Conservation (phyloP, 257 asterid genomes). For the Solanum medicagineum region DNA sequence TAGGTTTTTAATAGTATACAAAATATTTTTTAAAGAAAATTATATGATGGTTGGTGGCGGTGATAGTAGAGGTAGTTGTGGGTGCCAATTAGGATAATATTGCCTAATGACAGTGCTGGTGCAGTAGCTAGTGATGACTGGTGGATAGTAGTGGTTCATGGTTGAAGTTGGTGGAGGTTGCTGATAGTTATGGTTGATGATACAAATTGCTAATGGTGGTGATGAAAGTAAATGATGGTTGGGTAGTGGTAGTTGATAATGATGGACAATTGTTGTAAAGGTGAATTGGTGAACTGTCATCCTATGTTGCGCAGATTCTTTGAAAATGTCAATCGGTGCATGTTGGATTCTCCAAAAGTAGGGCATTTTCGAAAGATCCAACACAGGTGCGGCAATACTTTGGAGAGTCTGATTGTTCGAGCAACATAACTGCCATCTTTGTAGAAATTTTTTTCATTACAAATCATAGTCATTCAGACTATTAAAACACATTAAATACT, state of each 20-base stretch:
- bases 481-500: not conserved
- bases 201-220: not conserved
- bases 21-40: not conserved
- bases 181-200: not conserved
- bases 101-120: not conserved
- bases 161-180: not conserved
- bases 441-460: not conserved
- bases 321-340: not conserved
- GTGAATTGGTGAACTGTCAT: not conserved
- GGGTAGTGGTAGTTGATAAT: not conserved
- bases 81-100: not conserved
- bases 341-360: not conserved
- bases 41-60: not conserved
- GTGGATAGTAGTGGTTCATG: not conserved
- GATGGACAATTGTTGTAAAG: not conserved
- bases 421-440: not conserved
- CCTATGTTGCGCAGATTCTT: not conserved
- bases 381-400: not conserved
- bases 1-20: not conserved
- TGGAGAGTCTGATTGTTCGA: not conserved
- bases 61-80: not conserved
- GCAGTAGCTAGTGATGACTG: not conserved
- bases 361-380: not conserved
- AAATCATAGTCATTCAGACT: not conserved
- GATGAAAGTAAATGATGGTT: not conserved